These are phyloP conservation scores for Cardamine chenopodiifolia DNA, from an alignment of 345 rosid species.

Conservation along the genomic window DNA sequence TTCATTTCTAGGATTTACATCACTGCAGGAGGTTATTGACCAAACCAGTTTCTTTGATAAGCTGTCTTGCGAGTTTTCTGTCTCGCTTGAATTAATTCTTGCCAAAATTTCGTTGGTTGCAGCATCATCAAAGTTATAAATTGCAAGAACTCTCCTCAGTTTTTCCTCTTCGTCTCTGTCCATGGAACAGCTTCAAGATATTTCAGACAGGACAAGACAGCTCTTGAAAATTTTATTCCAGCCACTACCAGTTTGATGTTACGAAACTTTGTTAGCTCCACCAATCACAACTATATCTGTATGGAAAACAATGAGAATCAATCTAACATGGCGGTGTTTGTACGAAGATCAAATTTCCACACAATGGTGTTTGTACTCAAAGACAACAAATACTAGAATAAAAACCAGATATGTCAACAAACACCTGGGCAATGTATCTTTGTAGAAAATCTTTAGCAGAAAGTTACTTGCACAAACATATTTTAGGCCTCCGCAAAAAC, in stretches of 20 bases:
- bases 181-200: constrained; percentile 95
- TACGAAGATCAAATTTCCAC: background rate
- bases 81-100: constrained; percentile 53
- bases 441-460: background rate
- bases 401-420: background rate
- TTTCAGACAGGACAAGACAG: constrained; percentile 69
- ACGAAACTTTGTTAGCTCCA: constrained; percentile 34
- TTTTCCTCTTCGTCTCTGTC: constrained; percentile 96
- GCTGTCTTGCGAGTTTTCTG: constrained; percentile 50
- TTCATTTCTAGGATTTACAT: constrained; percentile 78
- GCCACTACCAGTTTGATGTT: constrained; percentile 63
- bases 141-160: constrained; percentile 58
- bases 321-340: no score
- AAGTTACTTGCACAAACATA: background rate
- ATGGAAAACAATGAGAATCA: background rate
- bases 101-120: constrained; percentile 65
- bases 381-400: no score
- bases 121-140: constrained; percentile 59
- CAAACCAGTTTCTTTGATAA: constrained; percentile 70
- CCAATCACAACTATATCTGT: background rate
- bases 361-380: no score
- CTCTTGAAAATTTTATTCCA: constrained; percentile 67
- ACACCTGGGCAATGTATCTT: background rate
- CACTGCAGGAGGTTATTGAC: constrained; percentile 65
- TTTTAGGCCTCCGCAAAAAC: background rate